Conservation (phyloP, 2,329 filamentous ascomycete genomes). For the Ophiosphaerella korrae region DNA sequence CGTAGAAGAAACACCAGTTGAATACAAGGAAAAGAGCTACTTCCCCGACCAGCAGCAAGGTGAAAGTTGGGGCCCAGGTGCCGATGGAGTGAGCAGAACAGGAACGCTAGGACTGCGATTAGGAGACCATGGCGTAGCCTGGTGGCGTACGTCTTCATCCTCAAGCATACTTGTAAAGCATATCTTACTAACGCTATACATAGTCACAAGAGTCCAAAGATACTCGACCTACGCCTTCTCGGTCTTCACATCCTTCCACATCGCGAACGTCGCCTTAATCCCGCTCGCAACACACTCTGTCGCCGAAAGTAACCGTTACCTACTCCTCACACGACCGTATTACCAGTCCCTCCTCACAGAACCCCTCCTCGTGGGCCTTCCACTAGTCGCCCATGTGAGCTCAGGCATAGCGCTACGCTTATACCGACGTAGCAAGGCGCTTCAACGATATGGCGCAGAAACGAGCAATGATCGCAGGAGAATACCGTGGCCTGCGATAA, state of each 20-base stretch:
- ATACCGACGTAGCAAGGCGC: slow-evolving; percentile 72
- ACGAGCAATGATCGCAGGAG: slow-evolving; percentile 57
- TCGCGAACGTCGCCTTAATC: slow-evolving; percentile 54
- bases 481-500: slow-evolving; percentile 72
- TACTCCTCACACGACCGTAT: slow-evolving; percentile 87
- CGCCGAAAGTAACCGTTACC: slow-evolving; percentile 78
- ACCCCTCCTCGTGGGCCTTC: slow-evolving; percentile 76
- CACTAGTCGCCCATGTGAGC: slow-evolving; percentile 74
- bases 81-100: slow-evolving; percentile 14
- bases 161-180: not conserved
- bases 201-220: slow-evolving; percentile 78
- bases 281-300: slow-evolving; percentile 50
- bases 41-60: slow-evolving; percentile 38
- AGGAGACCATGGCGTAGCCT: slow-evolving; percentile 73
- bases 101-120: slow-evolving; percentile 57
- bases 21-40: slow-evolving; percentile 58
- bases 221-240: slow-evolving; percentile 76
- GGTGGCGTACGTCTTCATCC: slow-evolving; percentile 67
- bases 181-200: slow-evolving; percentile 1
- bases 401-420: slow-evolving; percentile 79
- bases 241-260: slow-evolving; percentile 50
- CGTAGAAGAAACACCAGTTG: slow-evolving; percentile 63
- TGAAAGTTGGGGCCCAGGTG: slow-evolving; percentile 14
- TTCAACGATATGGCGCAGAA: slow-evolving; percentile 75
- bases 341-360: slow-evolving; percentile 83